Evolutionary conservation across 331 rosid species (phyloP).

Genomic region (Quercus phellos): DNA sequence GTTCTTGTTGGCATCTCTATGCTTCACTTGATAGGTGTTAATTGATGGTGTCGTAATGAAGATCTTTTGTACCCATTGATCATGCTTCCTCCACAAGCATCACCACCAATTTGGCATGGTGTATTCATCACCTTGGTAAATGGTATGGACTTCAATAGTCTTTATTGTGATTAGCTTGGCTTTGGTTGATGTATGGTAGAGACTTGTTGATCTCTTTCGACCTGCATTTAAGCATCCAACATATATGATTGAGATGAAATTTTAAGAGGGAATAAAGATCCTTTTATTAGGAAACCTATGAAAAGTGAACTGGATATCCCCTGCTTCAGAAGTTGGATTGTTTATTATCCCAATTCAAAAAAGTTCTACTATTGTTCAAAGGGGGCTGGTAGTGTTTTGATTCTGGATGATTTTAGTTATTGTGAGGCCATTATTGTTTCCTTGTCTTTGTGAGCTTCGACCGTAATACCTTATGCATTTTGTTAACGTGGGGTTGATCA

Average conservation of each 20-base stretch:
- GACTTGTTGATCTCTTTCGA: slow-evolving; percentile 15
- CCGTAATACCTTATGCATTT: not conserved
- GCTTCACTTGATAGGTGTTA: slow-evolving; percentile 65
- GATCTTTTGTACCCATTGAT: slow-evolving; percentile 63
- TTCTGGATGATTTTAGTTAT: not conserved
- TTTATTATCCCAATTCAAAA: not conserved
- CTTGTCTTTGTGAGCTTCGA: not conserved
- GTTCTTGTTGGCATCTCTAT: slow-evolving; percentile 48
- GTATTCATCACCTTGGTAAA: slow-evolving; percentile 78
- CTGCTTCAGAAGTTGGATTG: not conserved
- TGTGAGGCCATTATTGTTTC: not conserved
- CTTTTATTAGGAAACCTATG: not conserved
- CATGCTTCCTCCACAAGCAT: slow-evolving; percentile 77
- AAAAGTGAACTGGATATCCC: too few species aligned
- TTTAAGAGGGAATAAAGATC: not conserved
- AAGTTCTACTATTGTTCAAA: not conserved
- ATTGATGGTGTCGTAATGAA: slow-evolving; percentile 75
- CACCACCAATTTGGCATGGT: slow-evolving; percentile 83
- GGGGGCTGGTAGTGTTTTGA: not conserved
- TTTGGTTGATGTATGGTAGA: not conserved
- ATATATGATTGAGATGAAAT: slow-evolving; percentile 19
- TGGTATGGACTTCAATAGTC: slow-evolving; percentile 51
- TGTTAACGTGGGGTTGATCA: not conserved
- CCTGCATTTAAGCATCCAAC: slow-evolving; percentile 4
- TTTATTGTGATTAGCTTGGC: not conserved